These are phyloP conservation scores for Prunus yedoensis DNA, from an alignment of 331 rosid species.

Conservation along the genomic window DNA sequence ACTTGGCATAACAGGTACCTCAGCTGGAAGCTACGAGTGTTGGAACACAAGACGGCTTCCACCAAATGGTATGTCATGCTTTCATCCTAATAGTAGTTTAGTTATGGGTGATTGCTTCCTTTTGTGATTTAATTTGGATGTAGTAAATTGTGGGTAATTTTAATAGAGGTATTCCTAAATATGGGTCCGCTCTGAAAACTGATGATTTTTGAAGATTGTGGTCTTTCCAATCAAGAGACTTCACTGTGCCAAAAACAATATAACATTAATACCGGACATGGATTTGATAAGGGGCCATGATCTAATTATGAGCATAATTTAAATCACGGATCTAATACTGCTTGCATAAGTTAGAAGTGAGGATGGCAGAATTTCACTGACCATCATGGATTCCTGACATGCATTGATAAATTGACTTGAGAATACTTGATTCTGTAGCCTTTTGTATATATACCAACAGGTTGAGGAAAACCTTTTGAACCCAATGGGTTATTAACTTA, in stretches of 20 bases:
- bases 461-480: not conserved
- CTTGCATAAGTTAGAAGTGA: not conserved
- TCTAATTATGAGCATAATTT: not conserved
- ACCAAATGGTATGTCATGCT: conserved; percentile 56
- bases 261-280: not conserved
- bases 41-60: conserved; percentile 45
- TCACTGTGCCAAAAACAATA: not conserved
- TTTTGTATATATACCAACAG: not conserved
- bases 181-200: not conserved
- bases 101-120: not conserved
- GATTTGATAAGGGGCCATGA: not conserved
- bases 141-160: not conserved
- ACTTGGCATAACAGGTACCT: conserved; percentile 42
- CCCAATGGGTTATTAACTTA: not conserved
- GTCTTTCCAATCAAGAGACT: conserved; percentile 2
- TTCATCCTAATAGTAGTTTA: not conserved
- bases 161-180: not conserved
- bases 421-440: not conserved
- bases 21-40: conserved; percentile 48
- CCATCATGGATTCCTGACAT: not conserved
- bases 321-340: not conserved
- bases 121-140: not conserved
- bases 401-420: not conserved
- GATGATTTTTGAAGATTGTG: not conserved
- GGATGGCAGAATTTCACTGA: not conserved